Percentiles rank a stretch among this genome's conserved stretches.
phyloP scores from a whole-genome alignment of 495 filamentous ascomycete genomes.

The Podospora tetraspora region DNA sequence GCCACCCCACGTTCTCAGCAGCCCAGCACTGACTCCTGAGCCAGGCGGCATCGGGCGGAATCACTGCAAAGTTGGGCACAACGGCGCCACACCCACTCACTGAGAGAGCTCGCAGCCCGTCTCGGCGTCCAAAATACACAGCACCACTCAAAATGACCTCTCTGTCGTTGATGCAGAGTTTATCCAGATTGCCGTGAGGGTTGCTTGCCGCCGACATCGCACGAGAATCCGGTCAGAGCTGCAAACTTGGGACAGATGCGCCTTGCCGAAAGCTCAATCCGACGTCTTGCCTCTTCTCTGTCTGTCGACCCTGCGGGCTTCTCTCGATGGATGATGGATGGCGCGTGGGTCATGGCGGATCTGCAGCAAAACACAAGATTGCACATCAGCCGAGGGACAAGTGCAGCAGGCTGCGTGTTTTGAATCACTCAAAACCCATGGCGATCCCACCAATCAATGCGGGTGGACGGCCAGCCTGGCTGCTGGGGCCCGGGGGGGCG shows the following conservation, averaged over 20 bases:
- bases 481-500: not conserved
- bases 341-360: not conserved
- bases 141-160: not conserved
- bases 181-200: constrained; percentile 11
- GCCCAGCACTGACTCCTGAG: not conserved
- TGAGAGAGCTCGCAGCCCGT: too few relatives aligned
- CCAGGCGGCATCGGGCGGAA: not conserved
- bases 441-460: constrained; percentile 12
- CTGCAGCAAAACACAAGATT: constrained; percentile 8
- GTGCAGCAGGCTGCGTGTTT: constrained; percentile 14
- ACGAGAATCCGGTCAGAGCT: not conserved
- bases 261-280: constrained; percentile 1
- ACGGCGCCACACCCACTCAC: not conserved
- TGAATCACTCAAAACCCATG: constrained; percentile 2
- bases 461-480: not conserved
- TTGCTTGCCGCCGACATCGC: constrained; percentile 4
- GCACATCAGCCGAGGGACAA: constrained; percentile 17
- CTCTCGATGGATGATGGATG: not conserved
- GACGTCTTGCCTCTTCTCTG: constrained; percentile 6
- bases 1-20: not conserved
- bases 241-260: constrained; percentile 1
- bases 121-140: not conserved
- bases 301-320: not conserved
- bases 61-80: not conserved
- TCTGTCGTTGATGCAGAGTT: constrained; percentile 1